Percentiles rank a stretch among this genome's conserved stretches.
These are phyloP conservation scores for Avena sativa DNA, from an alignment of 176 grass and related monocot species.

Conservation along the genomic window DNA sequence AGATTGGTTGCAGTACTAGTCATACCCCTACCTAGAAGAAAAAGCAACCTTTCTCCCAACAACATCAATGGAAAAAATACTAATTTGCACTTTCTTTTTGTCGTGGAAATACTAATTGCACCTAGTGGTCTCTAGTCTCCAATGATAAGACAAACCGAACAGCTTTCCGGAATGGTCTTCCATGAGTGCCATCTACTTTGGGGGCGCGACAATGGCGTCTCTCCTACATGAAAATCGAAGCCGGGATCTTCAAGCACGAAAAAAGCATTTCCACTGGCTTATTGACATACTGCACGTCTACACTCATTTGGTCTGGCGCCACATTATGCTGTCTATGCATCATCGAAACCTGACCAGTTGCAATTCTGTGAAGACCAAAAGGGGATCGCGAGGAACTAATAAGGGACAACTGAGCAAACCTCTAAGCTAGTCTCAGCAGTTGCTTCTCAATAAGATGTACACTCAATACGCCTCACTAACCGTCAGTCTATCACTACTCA, in stretches of 20 bases:
- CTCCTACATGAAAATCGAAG: constrained; percentile 37
- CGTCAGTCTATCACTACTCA: constrained; percentile 13
- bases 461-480: not conserved
- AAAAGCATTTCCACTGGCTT: constrained; percentile 1
- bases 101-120: not conserved
- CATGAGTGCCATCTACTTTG: constrained; percentile 49
- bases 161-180: constrained; percentile 27
- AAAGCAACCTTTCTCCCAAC: constrained; percentile 71
- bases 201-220: constrained; percentile 43
- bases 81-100: constrained; percentile 5
- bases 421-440: not conserved
- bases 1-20: constrained; percentile 6
- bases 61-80: not conserved
- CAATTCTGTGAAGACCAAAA: not conserved
- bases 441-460: not conserved
- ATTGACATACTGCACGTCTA: not conserved
- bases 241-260: not conserved
- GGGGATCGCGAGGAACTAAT: too few relatives aligned
- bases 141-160: constrained; percentile 40
- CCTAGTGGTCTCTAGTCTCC: constrained; percentile 12
- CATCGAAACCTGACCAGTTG: constrained; percentile 7
- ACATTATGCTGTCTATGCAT: not conserved
- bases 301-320: not conserved
- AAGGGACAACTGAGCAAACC: too few relatives aligned
- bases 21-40: constrained; percentile 46